Evolutionary conservation across 1,139 yeast species (phyloP).

Genomic region (Spathaspora sp.): DNA sequence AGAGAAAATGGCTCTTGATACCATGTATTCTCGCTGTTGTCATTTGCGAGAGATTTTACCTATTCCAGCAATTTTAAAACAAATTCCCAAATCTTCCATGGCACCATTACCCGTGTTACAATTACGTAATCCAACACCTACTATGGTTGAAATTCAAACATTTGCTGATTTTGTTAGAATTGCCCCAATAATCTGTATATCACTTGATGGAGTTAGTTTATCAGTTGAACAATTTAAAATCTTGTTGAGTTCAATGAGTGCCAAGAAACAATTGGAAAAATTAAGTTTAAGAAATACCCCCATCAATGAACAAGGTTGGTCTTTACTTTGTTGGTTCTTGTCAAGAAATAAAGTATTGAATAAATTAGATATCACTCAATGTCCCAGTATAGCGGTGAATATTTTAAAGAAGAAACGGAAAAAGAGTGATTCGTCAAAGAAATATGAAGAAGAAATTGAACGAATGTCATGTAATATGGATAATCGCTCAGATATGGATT

Average conservation of each 20-base stretch:
- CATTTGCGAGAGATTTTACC: slow-evolving; percentile 73
- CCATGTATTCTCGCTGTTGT: slow-evolving; percentile 73
- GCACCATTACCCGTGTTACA: slow-evolving; percentile 68
- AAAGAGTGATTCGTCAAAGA: slow-evolving; percentile 17
- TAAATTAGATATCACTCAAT: slow-evolving; percentile 68
- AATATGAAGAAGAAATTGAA: slow-evolving; percentile 28
- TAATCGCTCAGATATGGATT: slow-evolving; percentile 70
- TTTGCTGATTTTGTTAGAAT: slow-evolving; percentile 74
- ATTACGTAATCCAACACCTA: slow-evolving; percentile 69
- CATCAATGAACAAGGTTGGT: slow-evolving; percentile 69
- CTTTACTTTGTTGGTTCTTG: slow-evolving; percentile 65
- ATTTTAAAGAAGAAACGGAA: slow-evolving; percentile 47
- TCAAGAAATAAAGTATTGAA: slow-evolving; percentile 57
- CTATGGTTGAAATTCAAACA: slow-evolving; percentile 69
- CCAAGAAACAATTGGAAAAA: slow-evolving; percentile 62
- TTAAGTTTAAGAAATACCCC: slow-evolving; percentile 72
- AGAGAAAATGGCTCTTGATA: slow-evolving; percentile 54
- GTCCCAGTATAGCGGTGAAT: slow-evolving; percentile 59
- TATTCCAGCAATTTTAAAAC: slow-evolving; percentile 74
- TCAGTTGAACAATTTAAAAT: slow-evolving; percentile 65
- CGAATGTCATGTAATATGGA: slow-evolving; percentile 62
- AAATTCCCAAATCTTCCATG: slow-evolving; percentile 65
- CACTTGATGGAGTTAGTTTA: slow-evolving; percentile 67
- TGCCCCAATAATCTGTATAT: slow-evolving; percentile 68
- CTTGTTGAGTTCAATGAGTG: slow-evolving; percentile 58